Evolutionary conservation across 2,329 filamentous ascomycete species (phyloP).

Genomic region (Aspergillus oerlinghausenensis): DNA sequence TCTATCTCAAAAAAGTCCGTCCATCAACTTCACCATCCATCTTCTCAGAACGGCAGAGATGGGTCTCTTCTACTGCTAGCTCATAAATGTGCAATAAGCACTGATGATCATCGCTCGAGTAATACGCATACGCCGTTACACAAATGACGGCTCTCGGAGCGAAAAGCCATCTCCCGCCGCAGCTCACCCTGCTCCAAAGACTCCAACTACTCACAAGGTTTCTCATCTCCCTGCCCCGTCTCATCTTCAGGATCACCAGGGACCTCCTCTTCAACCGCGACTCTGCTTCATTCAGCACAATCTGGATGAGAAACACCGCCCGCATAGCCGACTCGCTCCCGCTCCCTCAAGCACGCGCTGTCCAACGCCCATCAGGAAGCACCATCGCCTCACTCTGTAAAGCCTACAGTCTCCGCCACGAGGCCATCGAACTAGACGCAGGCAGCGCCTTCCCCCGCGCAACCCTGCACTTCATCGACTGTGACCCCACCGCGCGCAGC

Average conservation of each 20-base stretch:
- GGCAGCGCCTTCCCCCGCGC: background rate
- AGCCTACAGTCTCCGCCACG: background rate
- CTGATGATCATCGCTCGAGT: background rate
- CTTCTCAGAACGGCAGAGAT: background rate
- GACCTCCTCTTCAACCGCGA: background rate
- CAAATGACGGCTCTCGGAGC: background rate
- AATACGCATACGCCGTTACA: background rate
- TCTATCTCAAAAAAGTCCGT: background rate
- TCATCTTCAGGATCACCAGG: background rate
- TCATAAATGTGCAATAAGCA: background rate
- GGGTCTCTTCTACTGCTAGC: background rate
- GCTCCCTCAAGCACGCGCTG: background rate
- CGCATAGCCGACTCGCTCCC: background rate
- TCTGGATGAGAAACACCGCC: background rate
- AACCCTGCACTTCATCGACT: background rate
- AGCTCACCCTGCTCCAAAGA: background rate
- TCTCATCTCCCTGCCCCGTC: background rate
- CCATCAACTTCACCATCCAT: background rate
- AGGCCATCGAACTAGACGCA: background rate
- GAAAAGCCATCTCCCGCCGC: background rate
- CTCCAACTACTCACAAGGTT: background rate
- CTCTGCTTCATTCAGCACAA: background rate
- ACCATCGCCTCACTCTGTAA: background rate
- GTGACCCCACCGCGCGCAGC: background rate
- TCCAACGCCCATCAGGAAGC: background rate